Conservation (phyloP, 169 alveolate species). For the Nephromyces sp. region DNA sequence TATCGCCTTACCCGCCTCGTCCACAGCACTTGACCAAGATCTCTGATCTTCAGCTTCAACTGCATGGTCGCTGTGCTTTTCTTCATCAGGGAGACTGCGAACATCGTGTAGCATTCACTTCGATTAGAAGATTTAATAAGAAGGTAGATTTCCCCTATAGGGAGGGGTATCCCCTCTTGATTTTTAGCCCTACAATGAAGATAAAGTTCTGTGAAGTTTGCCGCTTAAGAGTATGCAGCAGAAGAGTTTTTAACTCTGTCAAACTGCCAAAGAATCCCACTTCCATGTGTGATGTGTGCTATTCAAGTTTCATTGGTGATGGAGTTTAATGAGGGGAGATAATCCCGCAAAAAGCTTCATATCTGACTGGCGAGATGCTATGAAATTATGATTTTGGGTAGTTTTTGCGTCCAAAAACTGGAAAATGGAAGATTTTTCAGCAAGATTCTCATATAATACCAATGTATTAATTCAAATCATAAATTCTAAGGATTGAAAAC, state of each 20-base stretch:
- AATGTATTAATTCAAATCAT: too few species aligned
- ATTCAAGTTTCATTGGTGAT: too few species aligned
- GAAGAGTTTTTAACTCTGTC: not conserved
- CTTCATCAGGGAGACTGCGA: conserved; percentile 49
- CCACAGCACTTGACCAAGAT: conserved; percentile 14
- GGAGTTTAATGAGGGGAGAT: too few species aligned
- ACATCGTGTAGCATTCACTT: conserved; percentile 38
- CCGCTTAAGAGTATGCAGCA: not conserved
- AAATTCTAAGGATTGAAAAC: too few species aligned
- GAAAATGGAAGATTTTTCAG: too few species aligned
- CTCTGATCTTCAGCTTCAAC: conserved; percentile 28
- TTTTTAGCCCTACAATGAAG: conserved; percentile 14
- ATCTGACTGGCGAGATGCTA: too few species aligned
- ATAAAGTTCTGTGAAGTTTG: conserved; percentile 3
- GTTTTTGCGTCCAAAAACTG: too few species aligned
- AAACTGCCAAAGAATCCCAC: not conserved
- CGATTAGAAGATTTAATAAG: conserved; percentile 24
- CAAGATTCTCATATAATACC: too few species aligned
- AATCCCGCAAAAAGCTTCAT: too few species aligned
- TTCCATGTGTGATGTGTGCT: not conserved
- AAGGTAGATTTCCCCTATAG: conserved; percentile 23
- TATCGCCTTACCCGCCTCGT: not conserved
- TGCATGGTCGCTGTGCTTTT: conserved; percentile 21
- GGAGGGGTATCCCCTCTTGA: conserved; percentile 33
- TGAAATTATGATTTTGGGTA: too few species aligned